Conservation (phyloP, 2,329 filamentous ascomycete genomes). For the Penicillium thymicola region DNA sequence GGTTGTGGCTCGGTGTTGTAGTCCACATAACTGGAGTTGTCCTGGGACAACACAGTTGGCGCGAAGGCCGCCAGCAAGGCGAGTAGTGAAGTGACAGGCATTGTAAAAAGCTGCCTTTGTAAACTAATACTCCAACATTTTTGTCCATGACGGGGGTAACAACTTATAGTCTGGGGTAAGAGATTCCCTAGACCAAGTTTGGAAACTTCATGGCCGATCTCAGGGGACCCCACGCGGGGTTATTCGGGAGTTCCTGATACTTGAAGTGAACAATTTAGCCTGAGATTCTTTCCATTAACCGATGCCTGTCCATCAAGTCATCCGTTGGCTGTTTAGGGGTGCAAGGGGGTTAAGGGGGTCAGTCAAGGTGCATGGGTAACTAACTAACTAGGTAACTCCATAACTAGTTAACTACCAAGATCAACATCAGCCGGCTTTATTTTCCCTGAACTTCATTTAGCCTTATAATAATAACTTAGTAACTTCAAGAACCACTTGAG, state of each 20-base stretch:
- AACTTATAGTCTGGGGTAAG: not conserved
- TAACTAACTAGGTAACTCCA: too few species aligned
- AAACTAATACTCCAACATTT: not conserved
- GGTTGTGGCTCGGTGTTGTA: constrained; percentile 28
- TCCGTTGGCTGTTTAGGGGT: not conserved
- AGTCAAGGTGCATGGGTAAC: not conserved
- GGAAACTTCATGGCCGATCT: constrained; percentile 22
- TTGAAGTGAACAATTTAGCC: not conserved
- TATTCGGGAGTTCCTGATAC: not conserved
- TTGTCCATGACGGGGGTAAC: not conserved
- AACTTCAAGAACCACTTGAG: not conserved
- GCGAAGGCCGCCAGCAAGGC: constrained; percentile 22
- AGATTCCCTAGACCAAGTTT: not conserved
- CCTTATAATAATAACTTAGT: not conserved
- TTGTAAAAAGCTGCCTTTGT: constrained; percentile 1
- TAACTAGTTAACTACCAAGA: too few species aligned
- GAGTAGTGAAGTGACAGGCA: constrained; percentile 18
- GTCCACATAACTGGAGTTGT: constrained; percentile 28
- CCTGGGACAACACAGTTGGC: constrained; percentile 24
- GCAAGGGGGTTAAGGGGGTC: not conserved
- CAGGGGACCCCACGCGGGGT: constrained; percentile 4
- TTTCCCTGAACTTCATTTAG: not conserved
- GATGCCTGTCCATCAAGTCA: not conserved
- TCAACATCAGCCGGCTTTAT: not conserved
- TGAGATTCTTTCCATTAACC: not conserved